Percentiles rank a stretch among this genome's conserved stretches.
These are phyloP conservation scores for Rhizopogon vinicolor DNA, from an alignment of 768 basidiomycete genomes.

Conservation along the genomic window DNA sequence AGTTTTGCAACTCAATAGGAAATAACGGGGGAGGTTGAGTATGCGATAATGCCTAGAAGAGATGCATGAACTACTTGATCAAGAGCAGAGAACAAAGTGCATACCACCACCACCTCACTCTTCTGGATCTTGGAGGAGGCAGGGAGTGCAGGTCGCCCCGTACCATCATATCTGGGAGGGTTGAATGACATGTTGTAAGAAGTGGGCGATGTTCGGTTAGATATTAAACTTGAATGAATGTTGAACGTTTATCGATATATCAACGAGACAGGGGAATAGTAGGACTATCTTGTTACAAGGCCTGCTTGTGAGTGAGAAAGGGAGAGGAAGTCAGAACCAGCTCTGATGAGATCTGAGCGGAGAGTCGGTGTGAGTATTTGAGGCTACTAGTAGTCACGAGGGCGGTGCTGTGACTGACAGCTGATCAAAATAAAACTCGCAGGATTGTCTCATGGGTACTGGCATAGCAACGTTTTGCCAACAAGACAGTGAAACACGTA, in stretches of 20 bases:
- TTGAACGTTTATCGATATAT: background rate
- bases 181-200: background rate
- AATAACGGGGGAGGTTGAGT: conserved; percentile 24
- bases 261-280: background rate
- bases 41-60: conserved; percentile 29
- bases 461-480: background rate
- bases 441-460: background rate
- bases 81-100: background rate
- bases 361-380: background rate
- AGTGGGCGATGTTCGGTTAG: background rate
- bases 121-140: conserved; percentile 10
- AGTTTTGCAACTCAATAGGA: conserved; percentile 34
- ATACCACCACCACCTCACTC: conserved; percentile 22
- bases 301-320: conserved; percentile 1
- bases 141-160: background rate
- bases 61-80: background rate
- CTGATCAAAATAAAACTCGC: too few relatives aligned
- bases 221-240: too few relatives aligned
- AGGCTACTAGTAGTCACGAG: background rate
- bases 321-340: conserved; percentile 1
- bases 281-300: conserved; percentile 1
- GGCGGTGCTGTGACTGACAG: too few relatives aligned
- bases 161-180: background rate
- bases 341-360: background rate
- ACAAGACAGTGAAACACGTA: background rate